Base-by-base conservation (phyloP, 1,139 yeast species). In the Yamadazyma triangularis region DNA sequence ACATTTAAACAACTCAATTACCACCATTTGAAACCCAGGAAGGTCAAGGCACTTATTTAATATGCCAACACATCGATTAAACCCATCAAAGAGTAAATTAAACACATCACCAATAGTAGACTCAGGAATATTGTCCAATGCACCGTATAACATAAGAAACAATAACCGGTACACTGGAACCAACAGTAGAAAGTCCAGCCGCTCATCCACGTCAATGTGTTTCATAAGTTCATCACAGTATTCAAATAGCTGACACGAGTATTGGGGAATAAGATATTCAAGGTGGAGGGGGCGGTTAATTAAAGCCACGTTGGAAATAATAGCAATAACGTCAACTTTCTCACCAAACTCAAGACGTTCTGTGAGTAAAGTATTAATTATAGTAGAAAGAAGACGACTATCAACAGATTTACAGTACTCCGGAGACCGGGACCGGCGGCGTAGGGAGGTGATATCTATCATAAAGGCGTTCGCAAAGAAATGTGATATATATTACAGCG, bases 1-100 rank as follows among this genome's bases (percentile, higher is more conserved):
- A 13, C 58, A 52, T 31, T 56, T 56, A 32, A 56, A 42, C n/a
- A 56, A 36, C 31, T 56, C 62, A n/a, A 44, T 45, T 27, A 50
- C 34, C n/a, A 44, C 42, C 40, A 47, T 36, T 22, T 47, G 36
- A 27, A 33, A 39, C 15, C 24, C 24, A 27, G 29, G 23, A 20
- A 33, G 32, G 4, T 23, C 13, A 4, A 26, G 13, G 4, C 22
- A 13, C 4, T 28, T 13, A 12, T 31, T 31, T 18, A 45, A 28
- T 3, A 38, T 23, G 1, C 14, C 26, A 23, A 42, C 34, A 26
- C 47, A 41, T 14, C 32, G 25, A 19, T 44, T 39, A 25, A 53
- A 40, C 4, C 51, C 50, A 10, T 29, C 14, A 16, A 44, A 39
- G 10, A 53, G 32, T 2, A 41, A 31, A 10, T 28, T 23, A 28